Conservation (phyloP, 768 basidiomycete genomes). For the Boletus bicolor region DNA sequence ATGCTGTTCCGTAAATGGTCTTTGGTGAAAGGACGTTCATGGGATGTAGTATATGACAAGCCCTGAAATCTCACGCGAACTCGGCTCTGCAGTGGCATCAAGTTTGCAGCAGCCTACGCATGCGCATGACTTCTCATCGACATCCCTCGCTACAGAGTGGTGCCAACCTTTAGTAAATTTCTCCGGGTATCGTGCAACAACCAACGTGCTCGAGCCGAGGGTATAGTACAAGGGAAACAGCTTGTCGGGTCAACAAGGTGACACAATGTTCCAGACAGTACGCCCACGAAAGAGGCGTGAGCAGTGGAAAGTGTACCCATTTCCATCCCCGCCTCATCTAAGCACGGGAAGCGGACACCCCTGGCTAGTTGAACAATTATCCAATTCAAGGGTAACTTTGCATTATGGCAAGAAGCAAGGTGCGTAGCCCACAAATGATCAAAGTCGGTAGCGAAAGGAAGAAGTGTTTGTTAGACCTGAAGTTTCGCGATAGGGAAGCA, state of each 20-base stretch:
- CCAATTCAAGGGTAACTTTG: neutral
- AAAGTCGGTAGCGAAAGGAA: neutral
- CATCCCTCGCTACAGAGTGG: neutral
- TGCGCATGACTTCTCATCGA: neutral
- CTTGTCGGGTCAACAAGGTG: too few relatives aligned
- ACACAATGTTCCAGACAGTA: neutral
- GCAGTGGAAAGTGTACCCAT: neutral
- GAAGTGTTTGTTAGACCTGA: neutral
- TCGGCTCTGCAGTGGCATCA: neutral
- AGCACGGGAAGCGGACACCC: neutral
- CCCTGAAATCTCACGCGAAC: constrained; percentile 15
- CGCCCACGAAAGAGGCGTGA: neutral
- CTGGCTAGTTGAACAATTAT: neutral
- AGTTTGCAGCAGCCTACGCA: neutral
- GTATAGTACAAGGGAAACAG: neutral
- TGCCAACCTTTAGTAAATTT: neutral
- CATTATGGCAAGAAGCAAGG: neutral
- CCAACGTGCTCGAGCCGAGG: neutral
- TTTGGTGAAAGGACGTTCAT: constrained; percentile 37
- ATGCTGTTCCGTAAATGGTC: constrained; percentile 63
- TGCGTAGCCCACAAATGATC: neutral
- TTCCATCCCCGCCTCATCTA: neutral
- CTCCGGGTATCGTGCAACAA: neutral
- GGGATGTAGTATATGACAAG: constrained; percentile 5
- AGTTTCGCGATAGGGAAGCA: neutral